phyloP scores from a whole-genome alignment of 2,329 filamentous ascomycete species.

The Xenoacremonium recifei region DNA sequence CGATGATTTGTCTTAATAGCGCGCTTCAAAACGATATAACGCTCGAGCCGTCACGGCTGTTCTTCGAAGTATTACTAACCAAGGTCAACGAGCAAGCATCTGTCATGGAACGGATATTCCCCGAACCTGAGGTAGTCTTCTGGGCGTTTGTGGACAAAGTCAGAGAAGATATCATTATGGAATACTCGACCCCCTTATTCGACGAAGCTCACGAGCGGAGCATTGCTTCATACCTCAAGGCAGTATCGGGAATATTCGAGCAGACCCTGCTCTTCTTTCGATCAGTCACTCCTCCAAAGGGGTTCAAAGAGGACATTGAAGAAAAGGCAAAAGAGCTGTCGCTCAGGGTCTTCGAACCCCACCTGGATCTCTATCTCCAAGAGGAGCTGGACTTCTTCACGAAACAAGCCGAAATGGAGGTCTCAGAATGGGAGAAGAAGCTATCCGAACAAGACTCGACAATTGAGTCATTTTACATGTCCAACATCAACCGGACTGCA shows the following conservation, averaged over 20 bases:
- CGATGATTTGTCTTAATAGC: slow-evolving; percentile 78
- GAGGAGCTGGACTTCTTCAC: slow-evolving; percentile 90
- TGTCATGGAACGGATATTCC: slow-evolving; percentile 81
- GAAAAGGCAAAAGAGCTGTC: slow-evolving; percentile 67
- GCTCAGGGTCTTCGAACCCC: slow-evolving; percentile 78
- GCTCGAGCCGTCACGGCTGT: slow-evolving; percentile 75
- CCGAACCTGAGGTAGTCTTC: slow-evolving; percentile 67
- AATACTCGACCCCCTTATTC: slow-evolving; percentile 82
- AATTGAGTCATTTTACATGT: slow-evolving; percentile 93
- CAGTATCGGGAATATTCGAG: slow-evolving; percentile 83
- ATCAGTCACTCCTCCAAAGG: slow-evolving; percentile 66
- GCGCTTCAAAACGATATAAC: slow-evolving; percentile 65
- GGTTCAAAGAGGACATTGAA: slow-evolving; percentile 58
- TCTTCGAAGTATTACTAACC: slow-evolving; percentile 72
- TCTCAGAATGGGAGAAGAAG: slow-evolving; percentile 86
- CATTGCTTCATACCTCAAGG: slow-evolving; percentile 76
- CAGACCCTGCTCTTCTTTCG: slow-evolving; percentile 78
- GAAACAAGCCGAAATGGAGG: slow-evolving; percentile 70
- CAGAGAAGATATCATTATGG: slow-evolving; percentile 78
- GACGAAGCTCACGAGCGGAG: slow-evolving; percentile 81
- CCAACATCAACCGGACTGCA: slow-evolving; percentile 87
- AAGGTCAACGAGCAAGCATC: slow-evolving; percentile 80
- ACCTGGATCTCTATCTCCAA: slow-evolving; percentile 88
- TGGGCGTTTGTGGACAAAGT: slow-evolving; percentile 79
- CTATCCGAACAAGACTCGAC: slow-evolving; percentile 87